phyloP scores from a whole-genome alignment of 2,329 filamentous ascomycete species.

The Sarocladium brachiariae region DNA sequence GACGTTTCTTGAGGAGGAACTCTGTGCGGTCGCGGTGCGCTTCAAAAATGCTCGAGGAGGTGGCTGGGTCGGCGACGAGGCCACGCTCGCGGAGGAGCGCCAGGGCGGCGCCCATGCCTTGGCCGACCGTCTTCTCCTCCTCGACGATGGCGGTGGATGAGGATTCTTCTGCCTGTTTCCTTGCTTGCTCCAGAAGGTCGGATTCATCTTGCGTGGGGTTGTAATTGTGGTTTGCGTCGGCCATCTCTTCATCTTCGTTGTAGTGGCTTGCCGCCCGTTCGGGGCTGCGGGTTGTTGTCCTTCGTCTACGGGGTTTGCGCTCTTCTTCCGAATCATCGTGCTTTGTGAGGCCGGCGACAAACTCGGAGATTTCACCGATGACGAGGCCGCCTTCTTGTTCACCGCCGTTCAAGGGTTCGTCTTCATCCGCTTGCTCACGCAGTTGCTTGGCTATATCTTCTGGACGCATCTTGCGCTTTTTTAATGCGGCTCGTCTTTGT shows the following conservation, averaged over 20 bases:
- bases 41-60: neutral
- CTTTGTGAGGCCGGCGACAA: constrained; percentile 78
- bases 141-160: constrained; percentile 56
- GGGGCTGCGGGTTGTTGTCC: constrained; percentile 25
- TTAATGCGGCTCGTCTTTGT: constrained; percentile 77
- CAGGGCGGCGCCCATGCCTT: constrained; percentile 76
- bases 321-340: constrained; percentile 51
- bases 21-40: constrained; percentile 56
- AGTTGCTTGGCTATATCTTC: constrained; percentile 83
- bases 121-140: constrained; percentile 72
- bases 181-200: constrained; percentile 10
- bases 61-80: constrained; percentile 56
- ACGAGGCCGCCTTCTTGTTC: constrained; percentile 56
- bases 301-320: constrained; percentile 42
- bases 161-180: constrained; percentile 24
- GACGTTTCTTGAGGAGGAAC: constrained; percentile 72
- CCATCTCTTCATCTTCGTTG: constrained; percentile 38
- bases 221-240: constrained; percentile 29
- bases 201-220: constrained; percentile 13
- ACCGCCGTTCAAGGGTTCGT: constrained; percentile 32
- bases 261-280: constrained; percentile 18
- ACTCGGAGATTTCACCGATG: constrained; percentile 95
- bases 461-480: constrained; percentile 79
- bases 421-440: constrained; percentile 52
- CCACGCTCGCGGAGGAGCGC: constrained; percentile 80